Percentiles rank a stretch among this genome's conserved stretches.
phyloP scores from a whole-genome alignment of 2,329 filamentous ascomycete species.

The Penicillium sp. region DNA sequence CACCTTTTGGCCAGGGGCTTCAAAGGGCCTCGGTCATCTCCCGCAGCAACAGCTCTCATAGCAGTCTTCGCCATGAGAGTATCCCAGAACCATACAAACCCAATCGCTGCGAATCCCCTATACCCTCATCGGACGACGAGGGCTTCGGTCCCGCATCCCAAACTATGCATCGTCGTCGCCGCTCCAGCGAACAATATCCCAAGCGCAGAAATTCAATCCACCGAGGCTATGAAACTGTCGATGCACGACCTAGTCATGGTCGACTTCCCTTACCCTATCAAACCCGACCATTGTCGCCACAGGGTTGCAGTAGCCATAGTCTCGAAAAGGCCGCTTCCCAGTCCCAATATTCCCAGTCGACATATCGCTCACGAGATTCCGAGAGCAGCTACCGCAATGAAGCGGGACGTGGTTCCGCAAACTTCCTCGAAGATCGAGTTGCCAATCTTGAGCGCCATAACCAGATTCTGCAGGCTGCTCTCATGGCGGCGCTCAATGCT shows the following conservation, averaged over 20 bases:
- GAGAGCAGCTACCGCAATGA: constrained; percentile 16
- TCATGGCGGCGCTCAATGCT: constrained; percentile 39
- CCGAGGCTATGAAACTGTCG: constrained; percentile 11
- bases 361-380: constrained; percentile 20
- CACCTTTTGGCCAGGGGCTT: constrained; percentile 4
- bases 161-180: constrained; percentile 5
- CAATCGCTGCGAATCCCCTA: constrained; percentile 29
- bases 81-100: constrained; percentile 15
- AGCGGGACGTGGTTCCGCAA: constrained; percentile 10
- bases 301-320: constrained; percentile 17
- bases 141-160: constrained; percentile 21
- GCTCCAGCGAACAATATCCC: constrained; percentile 11
- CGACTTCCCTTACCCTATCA: constrained; percentile 11
- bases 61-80: constrained; percentile 22
- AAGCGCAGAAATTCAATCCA: constrained; percentile 8
- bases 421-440: constrained; percentile 37
- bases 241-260: constrained; percentile 7
- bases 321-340: constrained; percentile 23
- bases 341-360: constrained; percentile 23
- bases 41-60: constrained; percentile 25
- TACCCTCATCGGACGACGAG: constrained; percentile 43
- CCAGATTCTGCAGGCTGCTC: constrained; percentile 41
- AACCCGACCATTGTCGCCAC: constrained; percentile 23
- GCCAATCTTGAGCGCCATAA: constrained; percentile 42
- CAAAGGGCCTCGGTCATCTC: constrained; percentile 16